phyloP scores from a whole-genome alignment of 1,139 yeast genomes.

The Sugiyamaella novakii region DNA sequence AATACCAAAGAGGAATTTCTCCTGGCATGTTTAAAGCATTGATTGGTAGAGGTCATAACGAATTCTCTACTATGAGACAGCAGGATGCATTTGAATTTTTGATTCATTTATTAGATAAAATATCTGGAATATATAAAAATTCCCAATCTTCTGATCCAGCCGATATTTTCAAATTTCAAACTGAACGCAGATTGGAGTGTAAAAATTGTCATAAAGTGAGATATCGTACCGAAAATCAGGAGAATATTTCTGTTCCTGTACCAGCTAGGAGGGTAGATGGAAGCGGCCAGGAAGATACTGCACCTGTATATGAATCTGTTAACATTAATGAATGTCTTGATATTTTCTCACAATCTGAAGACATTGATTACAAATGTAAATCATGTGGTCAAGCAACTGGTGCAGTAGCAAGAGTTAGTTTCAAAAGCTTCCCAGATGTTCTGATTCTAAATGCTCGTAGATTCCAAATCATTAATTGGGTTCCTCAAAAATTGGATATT shows the following conservation, averaged over 20 bases:
- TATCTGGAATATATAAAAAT: slow-evolving; percentile 50
- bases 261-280: slow-evolving; percentile 41
- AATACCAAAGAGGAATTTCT: slow-evolving; percentile 72
- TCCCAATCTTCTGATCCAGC: slow-evolving; percentile 47
- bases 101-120: slow-evolving; percentile 61
- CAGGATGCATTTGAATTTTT: slow-evolving; percentile 95
- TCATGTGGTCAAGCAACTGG: slow-evolving; percentile 49
- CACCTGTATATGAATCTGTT: slow-evolving; percentile 51
- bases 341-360: slow-evolving; percentile 54
- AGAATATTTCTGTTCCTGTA: slow-evolving; percentile 67
- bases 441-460: slow-evolving; percentile 75
- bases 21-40: slow-evolving; percentile 76
- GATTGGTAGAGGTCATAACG: slow-evolving; percentile 76
- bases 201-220: slow-evolving; percentile 62
- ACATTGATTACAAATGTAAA: slow-evolving; percentile 69
- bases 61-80: slow-evolving; percentile 83
- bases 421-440: slow-evolving; percentile 69
- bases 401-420: slow-evolving; percentile 53
- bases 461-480: slow-evolving; percentile 86
- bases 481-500: slow-evolving; percentile 77
- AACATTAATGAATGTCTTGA: slow-evolving; percentile 55
- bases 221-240: slow-evolving; percentile 60
- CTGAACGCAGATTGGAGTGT: slow-evolving; percentile 69
- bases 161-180: slow-evolving; percentile 61
- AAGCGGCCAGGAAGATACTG: slow-evolving; percentile 49